Conservation (phyloP, 495 filamentous ascomycete species). For the Saxispiralis lemnorum region DNA sequence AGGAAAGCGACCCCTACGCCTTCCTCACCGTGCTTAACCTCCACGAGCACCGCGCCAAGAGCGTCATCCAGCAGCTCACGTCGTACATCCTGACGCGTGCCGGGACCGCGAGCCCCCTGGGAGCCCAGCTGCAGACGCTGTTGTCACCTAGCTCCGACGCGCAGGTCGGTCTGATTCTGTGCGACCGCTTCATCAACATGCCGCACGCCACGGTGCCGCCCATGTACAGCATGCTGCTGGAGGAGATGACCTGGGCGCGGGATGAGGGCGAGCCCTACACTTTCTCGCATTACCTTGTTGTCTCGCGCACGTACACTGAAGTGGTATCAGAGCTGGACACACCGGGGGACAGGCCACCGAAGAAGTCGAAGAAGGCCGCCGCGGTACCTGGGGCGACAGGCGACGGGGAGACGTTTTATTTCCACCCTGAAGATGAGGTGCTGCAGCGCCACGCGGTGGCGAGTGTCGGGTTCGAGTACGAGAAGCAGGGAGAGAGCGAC, state of each 20-base stretch:
- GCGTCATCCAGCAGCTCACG: slow-evolving; percentile 47
- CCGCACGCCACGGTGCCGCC: slow-evolving; percentile 79
- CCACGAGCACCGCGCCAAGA: slow-evolving; percentile 57
- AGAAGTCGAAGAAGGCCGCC: slow-evolving; percentile 54
- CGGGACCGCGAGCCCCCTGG: slow-evolving; percentile 67
- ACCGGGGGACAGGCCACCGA: slow-evolving; percentile 41
- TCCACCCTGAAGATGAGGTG: slow-evolving; percentile 94
- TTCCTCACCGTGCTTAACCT: slow-evolving; percentile 83
- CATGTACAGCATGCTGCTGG: slow-evolving; percentile 88
- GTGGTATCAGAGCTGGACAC: slow-evolving; percentile 63
- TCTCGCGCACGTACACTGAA: slow-evolving; percentile 82
- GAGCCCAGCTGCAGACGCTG: slow-evolving; percentile 65
- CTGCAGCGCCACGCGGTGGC: slow-evolving; percentile 54
- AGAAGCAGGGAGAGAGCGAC: slow-evolving; percentile 62
- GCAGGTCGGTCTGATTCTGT: slow-evolving; percentile 66
- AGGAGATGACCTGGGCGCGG: slow-evolving; percentile 79
- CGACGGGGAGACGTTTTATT: slow-evolving; percentile 47
- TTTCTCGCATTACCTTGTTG: slow-evolving; percentile 80
- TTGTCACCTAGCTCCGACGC: slow-evolving; percentile 35
- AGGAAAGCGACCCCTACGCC: slow-evolving; percentile 86
- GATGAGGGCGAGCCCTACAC: slow-evolving; percentile 84
- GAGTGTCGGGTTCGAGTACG: slow-evolving; percentile 51
- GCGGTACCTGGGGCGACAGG: neutral
- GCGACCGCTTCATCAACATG: slow-evolving; percentile 89
- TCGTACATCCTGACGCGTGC: slow-evolving; percentile 47